Conservation (phyloP, 768 basidiomycete species). For the Boletus rufocinnamomeus region DNA sequence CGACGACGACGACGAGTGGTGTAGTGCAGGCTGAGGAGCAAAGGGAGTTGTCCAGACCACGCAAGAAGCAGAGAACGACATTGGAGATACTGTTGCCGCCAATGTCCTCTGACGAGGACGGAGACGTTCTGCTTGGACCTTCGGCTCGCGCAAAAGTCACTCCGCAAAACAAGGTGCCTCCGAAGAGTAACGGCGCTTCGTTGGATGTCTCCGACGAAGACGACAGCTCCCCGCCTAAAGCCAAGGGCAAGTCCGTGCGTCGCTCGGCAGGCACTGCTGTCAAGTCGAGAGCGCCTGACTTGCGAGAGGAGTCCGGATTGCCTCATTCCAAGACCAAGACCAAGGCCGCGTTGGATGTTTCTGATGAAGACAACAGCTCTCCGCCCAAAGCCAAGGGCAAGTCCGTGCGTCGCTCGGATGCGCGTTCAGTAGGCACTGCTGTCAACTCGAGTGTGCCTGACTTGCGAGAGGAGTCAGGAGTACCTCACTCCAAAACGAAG, state of each 20-base stretch:
- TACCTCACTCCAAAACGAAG: not conserved
- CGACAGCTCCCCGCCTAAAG: slow-evolving; percentile 1
- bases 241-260: slow-evolving; percentile 1
- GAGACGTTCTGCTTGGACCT: not conserved
- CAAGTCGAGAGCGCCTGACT: not conserved
- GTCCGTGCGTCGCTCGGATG: not conserved
- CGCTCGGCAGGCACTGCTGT: not conserved
- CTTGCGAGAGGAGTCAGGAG: not conserved
- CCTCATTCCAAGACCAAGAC: not conserved
- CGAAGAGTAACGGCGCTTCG: not conserved
- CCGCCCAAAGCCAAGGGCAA: slow-evolving; percentile 9
- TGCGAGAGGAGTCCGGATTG: not conserved
- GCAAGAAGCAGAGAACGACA: slow-evolving; percentile 23
- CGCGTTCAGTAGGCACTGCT: not conserved
- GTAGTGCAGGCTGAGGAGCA: not conserved
- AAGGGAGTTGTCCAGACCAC: slow-evolving; percentile 9
- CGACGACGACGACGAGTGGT: too few relatives aligned
- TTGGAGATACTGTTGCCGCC: slow-evolving; percentile 13
- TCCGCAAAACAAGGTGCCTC: not conserved
- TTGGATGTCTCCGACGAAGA: slow-evolving; percentile 9
- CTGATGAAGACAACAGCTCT: slow-evolving; percentile 4
- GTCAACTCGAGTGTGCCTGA: slow-evolving; percentile 1
- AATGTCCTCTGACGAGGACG: slow-evolving; percentile 17
- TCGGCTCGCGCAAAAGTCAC: not conserved
- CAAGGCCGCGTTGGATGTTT: slow-evolving; percentile 2